These are phyloP conservation scores for Hanseniaspora occidentalis DNA, from an alignment of 805 yeast genomes.

Conservation along the genomic window DNA sequence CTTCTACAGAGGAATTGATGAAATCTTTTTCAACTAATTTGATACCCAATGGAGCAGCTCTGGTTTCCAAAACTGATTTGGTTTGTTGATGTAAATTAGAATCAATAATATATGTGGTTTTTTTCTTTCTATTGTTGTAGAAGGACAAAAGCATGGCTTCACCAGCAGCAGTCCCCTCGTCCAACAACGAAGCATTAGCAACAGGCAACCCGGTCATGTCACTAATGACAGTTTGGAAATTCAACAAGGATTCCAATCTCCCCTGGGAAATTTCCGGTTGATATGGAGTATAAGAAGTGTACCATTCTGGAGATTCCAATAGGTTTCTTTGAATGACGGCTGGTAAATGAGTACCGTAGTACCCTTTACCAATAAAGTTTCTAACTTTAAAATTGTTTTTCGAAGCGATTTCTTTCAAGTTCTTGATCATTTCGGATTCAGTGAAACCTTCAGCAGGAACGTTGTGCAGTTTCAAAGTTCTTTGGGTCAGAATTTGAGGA, in stretches of 20 bases:
- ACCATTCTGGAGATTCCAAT: conserved; percentile 94
- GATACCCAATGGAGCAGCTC: conserved; percentile 67
- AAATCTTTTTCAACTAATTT: conserved; percentile 48
- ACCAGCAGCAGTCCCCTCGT: conserved; percentile 96
- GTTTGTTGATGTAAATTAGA: conserved; percentile 76
- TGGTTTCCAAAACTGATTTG: conserved; percentile 58
- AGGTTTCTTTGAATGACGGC: conserved; percentile 88
- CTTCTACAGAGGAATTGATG: conserved; percentile 19
- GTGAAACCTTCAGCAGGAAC: conserved; percentile 61
- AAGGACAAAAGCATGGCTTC: conserved; percentile 88
- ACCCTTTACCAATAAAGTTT: conserved; percentile 87
- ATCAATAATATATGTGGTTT: conserved; percentile 59
- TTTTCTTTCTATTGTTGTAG: conserved; percentile 56
- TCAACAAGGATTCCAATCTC: conserved; percentile 76
- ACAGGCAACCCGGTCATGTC: conserved; percentile 91
- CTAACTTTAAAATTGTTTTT: conserved; percentile 56
- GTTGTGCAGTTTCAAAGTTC: conserved; percentile 41
- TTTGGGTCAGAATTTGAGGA: conserved; percentile 51
- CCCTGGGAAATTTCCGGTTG: conserved; percentile 99
- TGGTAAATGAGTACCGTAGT: conserved; percentile 81
- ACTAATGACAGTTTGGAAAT: conserved; percentile 83
- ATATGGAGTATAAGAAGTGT: conserved; percentile 96
- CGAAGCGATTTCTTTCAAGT: conserved; percentile 54
- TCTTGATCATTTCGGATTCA: conserved; percentile 67
- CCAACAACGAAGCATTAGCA: conserved; percentile 88